Base-by-base conservation (phyloP, 257 asterid species). In the Handroanthus guayacan region DNA sequence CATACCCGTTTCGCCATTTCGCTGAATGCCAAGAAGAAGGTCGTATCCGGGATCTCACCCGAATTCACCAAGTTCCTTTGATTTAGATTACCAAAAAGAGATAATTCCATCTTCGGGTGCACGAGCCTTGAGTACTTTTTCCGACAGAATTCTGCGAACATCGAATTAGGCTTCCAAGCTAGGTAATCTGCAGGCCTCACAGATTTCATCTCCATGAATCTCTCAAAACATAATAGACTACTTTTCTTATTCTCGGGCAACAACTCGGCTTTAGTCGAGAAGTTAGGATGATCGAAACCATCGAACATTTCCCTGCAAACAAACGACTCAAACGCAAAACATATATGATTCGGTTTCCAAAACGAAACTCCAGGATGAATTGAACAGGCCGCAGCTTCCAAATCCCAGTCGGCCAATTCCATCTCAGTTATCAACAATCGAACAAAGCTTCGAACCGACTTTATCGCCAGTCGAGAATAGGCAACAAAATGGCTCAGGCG, bases 1-100 rank as follows among this genome's bases (percentile, higher is more conserved):
- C 98, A 94, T 2, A 92, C 74, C 9, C 93, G 88, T 76, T 88
- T 92, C 3, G 97, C 92, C 99, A 92, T 90, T 70, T 94, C 98
- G 0, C 68, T 48, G 10, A 89, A 94, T 3, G 87, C 72, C 5
- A 43, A 4, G 60, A 90, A 94, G 80, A 91, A 88, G 0, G 87
- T 57, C 0, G 94, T 79, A 70, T 89, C 96, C 0, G 98, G 94
- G 48, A 70, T 62, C 50, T 82, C 90, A 3, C 95, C 94, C 0
- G 92, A 79, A 51, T 62, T 80, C 64, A 92, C 80, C 68, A 67
- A 52, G 58, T 79, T 80, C 79, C 97, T 78, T 72, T 69, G 87
- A 25, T 82, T 79, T 81, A 84, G 67, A 75, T 88, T 81, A 13
- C 97, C 92, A 45, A 88, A 89, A 13, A 92, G 73, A 4, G 95